phyloP scores from a whole-genome alignment of 148 eudicot genomes.

The Rhododendron kiyosumense region DNA sequence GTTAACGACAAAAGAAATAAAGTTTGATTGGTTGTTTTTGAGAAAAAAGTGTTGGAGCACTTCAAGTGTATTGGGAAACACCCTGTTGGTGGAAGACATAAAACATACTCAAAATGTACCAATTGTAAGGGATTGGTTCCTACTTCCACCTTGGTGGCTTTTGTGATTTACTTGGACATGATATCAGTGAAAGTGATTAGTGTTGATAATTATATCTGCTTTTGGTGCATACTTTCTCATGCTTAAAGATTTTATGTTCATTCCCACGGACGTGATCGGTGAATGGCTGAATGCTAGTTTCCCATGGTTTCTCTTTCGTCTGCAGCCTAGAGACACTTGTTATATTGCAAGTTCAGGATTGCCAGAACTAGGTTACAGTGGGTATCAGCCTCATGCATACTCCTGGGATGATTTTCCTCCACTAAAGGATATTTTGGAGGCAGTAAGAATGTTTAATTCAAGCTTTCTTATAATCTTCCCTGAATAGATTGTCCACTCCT shows the following conservation, averaged over 20 bases:
- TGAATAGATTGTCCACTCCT: not conserved
- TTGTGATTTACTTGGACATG: not conserved
- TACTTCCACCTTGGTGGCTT: not conserved
- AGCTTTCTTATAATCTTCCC: not conserved
- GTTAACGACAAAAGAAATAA: not conserved
- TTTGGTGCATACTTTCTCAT: not conserved
- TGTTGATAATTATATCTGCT: not conserved
- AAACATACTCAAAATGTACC: not conserved
- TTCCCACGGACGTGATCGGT: not conserved
- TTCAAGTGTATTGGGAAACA: not conserved
- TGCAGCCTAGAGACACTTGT: constrained; percentile 91
- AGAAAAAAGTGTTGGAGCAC: not conserved
- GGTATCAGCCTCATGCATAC: constrained; percentile 73
- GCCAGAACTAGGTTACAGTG: constrained; percentile 58
- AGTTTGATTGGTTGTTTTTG: not conserved
- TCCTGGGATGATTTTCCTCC: constrained; percentile 84
- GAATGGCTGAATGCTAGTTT: not conserved
- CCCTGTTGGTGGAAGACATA: not conserved
- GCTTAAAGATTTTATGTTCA: not conserved
- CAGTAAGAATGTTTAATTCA: constrained; percentile 27
- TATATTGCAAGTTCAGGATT: constrained; percentile 67
- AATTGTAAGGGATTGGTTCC: not conserved
- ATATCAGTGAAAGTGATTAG: not conserved
- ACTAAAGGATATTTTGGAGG: constrained; percentile 45
- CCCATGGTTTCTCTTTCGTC: not conserved